These are phyloP conservation scores for Peronosclerospora sorghi DNA, from an alignment of 352 stramenopile genomes.

Conservation along the genomic window DNA sequence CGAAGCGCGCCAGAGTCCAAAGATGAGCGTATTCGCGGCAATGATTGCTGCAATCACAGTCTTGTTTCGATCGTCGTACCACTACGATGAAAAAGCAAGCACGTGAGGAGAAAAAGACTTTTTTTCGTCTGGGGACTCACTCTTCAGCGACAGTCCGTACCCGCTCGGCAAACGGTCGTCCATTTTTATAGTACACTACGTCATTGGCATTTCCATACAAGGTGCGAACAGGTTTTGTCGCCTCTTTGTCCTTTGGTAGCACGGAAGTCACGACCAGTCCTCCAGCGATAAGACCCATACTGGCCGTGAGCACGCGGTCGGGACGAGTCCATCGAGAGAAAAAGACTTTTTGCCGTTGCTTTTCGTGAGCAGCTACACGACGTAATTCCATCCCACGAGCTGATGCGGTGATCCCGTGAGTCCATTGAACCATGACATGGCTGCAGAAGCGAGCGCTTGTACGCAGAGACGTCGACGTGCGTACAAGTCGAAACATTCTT, in stretches of 20 bases:
- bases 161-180: slow-evolving; percentile 11
- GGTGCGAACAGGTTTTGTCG: slow-evolving; percentile 9
- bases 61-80: slow-evolving; percentile 55
- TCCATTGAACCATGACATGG: no score
- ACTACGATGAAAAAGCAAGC: slow-evolving; percentile 6
- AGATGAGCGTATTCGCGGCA: slow-evolving; percentile 53
- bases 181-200: slow-evolving; percentile 13
- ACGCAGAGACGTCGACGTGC: no score
- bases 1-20: slow-evolving; percentile 66
- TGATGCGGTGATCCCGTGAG: no score
- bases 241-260: slow-evolving; percentile 5
- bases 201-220: slow-evolving; percentile 23
- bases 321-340: slow-evolving; percentile 9
- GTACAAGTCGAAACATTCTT: no score
- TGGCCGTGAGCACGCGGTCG: slow-evolving; percentile 37
- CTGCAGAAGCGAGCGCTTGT: no score
- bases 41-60: slow-evolving; percentile 54
- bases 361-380: slow-evolving; percentile 7
- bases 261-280: slow-evolving; percentile 32
- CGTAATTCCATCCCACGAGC: no score
- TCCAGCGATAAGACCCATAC: slow-evolving; percentile 36
- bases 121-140: no score
- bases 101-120: background rate
- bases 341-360: slow-evolving; percentile 13
- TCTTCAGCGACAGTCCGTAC: slow-evolving; percentile 7